Evolutionary conservation across 306 rosid genomes (phyloP).

Genomic region (Cotoneaster glaucophyllus): DNA sequence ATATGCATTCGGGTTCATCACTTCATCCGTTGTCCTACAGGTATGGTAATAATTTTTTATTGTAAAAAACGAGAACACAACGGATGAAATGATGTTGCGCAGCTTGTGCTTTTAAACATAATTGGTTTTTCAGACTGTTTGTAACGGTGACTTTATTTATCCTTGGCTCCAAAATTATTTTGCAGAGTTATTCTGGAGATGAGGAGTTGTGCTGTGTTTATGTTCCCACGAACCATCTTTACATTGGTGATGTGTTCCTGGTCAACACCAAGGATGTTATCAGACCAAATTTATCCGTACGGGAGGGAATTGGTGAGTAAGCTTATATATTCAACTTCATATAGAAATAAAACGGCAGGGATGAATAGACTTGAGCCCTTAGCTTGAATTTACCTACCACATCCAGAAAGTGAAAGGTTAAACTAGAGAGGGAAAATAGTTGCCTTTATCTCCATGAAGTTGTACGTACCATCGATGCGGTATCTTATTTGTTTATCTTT

Average conservation of each 20-base stretch:
- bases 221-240: constrained; percentile 89
- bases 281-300: constrained; percentile 80
- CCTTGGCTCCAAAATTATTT: neutral
- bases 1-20: constrained; percentile 90
- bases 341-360: neutral
- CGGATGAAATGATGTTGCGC: neutral
- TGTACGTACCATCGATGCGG: neutral
- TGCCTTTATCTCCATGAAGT: neutral
- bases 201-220: constrained; percentile 87
- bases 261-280: constrained; percentile 67
- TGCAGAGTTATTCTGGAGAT: constrained; percentile 76
- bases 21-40: constrained; percentile 79
- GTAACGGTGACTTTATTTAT: neutral
- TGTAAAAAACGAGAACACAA: neutral
- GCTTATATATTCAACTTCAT: constrained; percentile 10
- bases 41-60: constrained; percentile 26
- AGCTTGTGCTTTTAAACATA: neutral
- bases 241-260: constrained; percentile 81
- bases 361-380: neutral
- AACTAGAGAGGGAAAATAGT: neutral
- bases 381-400: neutral
- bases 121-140: neutral
- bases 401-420: neutral
- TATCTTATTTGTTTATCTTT: constrained; percentile 4
- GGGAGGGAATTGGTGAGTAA: constrained; percentile 89